Base-by-base conservation (phyloP, 2,329 filamentous ascomycete genomes). In the Phaeoacremonium minimum region DNA sequence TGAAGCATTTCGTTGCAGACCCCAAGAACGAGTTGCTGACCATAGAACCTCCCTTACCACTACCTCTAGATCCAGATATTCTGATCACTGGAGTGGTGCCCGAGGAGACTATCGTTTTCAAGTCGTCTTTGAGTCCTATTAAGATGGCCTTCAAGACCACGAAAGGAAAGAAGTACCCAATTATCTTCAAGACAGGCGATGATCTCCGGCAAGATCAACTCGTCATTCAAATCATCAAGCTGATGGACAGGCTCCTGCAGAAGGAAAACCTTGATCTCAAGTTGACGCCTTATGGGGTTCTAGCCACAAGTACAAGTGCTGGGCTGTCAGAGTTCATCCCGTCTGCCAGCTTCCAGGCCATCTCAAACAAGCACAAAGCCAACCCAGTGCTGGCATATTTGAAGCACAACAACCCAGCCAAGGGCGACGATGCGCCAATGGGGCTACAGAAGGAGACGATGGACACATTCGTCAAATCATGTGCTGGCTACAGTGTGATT, bases 181-280 rank as follows among this genome's bases (percentile, higher is more conserved):
- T 98, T 45, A 85, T 97, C 36, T 98, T 98, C 77, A 98, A 98
- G 61, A 89, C 89, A 2, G 93, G 93, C 22, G 93, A 98, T 56
- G 93, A 98, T 56, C 71, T 98, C 35, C 85, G 93, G 12, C 93
- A 98, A 61, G 93, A 98, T 55, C 93, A 98, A 56, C 77, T 98
- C 3, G 91, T 98, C 22, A 94, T 98, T 37, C 93, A 80, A 53
- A 97, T 97, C 53, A 96, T 98, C 57, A 95, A 88, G 0, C 75
- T 98, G 13, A 98, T 98, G 93, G 93, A 98, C 52, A 87, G 91
- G 40, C 77, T 98, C 2, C 74, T 98, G 5, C 87, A 87, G 41
- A 96, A 97, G 55, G 93, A 98, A 56, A 97, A 98, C 43, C 71
- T 98, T 8, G 93, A 98, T 55, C 74, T 98, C 30, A 96, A 94